Conservation (phyloP, 164 flowering plant genomes). For the Magnolia sinica region DNA sequence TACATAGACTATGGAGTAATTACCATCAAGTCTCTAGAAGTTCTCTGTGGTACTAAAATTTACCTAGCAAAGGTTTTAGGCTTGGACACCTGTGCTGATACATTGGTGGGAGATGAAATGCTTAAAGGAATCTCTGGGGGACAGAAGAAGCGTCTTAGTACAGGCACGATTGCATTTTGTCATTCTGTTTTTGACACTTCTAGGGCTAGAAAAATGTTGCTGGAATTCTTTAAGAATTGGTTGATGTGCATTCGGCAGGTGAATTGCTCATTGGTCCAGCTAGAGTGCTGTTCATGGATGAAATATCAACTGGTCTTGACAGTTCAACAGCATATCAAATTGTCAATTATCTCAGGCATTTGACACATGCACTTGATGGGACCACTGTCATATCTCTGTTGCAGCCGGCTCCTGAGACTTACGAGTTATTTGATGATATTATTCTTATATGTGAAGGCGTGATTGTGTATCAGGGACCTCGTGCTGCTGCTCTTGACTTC, state of each 20-base stretch:
- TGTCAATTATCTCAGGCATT: slow-evolving; percentile 78
- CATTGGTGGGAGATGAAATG: slow-evolving; percentile 94
- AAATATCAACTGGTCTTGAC: slow-evolving; percentile 95
- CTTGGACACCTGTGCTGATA: slow-evolving; percentile 85
- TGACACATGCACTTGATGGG: slow-evolving; percentile 71
- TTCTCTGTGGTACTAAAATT: slow-evolving; percentile 32
- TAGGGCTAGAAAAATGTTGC: background rate
- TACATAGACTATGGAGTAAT: no score
- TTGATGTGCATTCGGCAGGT: slow-evolving; percentile 44
- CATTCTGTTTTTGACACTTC: background rate
- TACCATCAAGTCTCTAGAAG: background rate
- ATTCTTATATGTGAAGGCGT: slow-evolving; percentile 88
- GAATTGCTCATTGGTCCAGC: slow-evolving; percentile 89
- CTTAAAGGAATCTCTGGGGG: slow-evolving; percentile 95
- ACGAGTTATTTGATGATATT: slow-evolving; percentile 90
- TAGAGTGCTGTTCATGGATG: slow-evolving; percentile 96
- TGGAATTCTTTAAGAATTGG: slow-evolving; percentile 16
- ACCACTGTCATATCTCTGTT: slow-evolving; percentile 87
- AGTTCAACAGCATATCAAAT: slow-evolving; percentile 95
- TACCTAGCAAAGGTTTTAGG: slow-evolving; percentile 80
- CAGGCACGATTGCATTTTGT: slow-evolving; percentile 40
- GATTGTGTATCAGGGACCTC: slow-evolving; percentile 93
- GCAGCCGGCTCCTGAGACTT: slow-evolving; percentile 97
- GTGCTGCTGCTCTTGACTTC: slow-evolving; percentile 65
- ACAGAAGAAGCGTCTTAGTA: slow-evolving; percentile 92